Conservation (phyloP, 441 rosid genomes). For the Gossypium schwendimanii region DNA sequence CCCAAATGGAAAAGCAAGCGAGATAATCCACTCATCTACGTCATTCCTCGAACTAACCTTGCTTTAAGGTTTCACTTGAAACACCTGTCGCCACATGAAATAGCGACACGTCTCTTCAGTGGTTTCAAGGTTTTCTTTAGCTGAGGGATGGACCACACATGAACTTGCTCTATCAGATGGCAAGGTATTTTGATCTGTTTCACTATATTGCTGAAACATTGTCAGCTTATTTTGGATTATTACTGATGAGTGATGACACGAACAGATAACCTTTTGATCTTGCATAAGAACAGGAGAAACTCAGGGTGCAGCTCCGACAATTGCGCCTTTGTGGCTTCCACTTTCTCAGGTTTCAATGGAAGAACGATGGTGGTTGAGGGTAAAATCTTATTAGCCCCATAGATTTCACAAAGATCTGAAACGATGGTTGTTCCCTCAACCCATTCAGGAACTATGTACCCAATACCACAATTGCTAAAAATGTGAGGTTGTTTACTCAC, state of each 20-base stretch:
- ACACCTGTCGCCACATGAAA: neutral
- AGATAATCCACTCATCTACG: neutral
- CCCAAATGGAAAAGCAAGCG: neutral
- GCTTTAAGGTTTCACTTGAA: neutral
- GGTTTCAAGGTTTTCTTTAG: neutral
- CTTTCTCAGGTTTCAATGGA: constrained; percentile 13
- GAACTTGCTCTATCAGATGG: neutral
- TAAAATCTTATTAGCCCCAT: neutral
- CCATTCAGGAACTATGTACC: constrained; percentile 20
- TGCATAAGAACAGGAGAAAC: constrained; percentile 8
- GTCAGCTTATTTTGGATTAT: neutral
- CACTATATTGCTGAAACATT: neutral
- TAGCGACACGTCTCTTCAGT: neutral
- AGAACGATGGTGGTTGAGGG: constrained; percentile 5
- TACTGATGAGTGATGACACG: neutral
- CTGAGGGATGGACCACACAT: neutral
- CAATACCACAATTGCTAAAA: constrained; percentile 15
- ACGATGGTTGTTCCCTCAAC: neutral
- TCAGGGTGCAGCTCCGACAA: constrained; percentile 12
- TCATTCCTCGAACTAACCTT: neutral
- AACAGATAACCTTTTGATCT: constrained; percentile 3
- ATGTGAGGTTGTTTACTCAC: constrained; percentile 13
- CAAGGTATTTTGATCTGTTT: neutral
- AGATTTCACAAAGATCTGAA: neutral
- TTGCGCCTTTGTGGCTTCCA: constrained; percentile 8